Base-by-base conservation (phyloP, 1,139 yeast genomes). In the Saccharomycopsis phalli region DNA sequence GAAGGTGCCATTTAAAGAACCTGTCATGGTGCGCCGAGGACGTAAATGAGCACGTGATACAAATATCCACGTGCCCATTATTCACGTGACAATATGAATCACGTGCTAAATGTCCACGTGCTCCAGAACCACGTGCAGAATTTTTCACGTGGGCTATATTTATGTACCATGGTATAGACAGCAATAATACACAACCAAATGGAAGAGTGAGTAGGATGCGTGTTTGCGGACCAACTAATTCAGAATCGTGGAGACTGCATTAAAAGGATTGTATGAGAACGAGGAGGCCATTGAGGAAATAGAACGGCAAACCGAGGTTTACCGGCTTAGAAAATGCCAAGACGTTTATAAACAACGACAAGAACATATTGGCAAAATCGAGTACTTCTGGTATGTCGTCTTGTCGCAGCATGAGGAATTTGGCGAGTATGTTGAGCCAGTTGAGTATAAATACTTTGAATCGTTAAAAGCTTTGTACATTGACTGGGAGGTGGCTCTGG, bases 1-100 rank as follows among this genome's bases (percentile, higher is more conserved):
- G 59, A 79, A 74, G 58, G 95, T 87, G 29, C 99, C 99, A 30
- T 81, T 93, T 62, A 81, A 78, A 57, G 67, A 86, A 44, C 98
- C 98, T 7, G 91, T 82, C 53, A 69, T 83, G 70, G 72, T 78
- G 13, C 76, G 79, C 66, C 69, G 86, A 57, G 78, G 76, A 20
- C 71, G 29, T 8, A 11, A 6, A 22, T 7, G 25, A 7, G 25
- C 25, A 6, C 25, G 6, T 6, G 10, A 10, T 22, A 22, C 8
- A 6, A 22, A 10, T 22, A 10, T 22, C 10, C 8, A 7, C 10
- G 10, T 7, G 10, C 25, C 6, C 6, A 10, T 22, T 6, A 6
- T 10, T 22, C 10, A 10, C 6, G 10, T 22, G 10, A 10, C 25
- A 22, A 22, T 22, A 10, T 22, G 6, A 22, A 22, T 7, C 25